Base-by-base conservation (phyloP, 257 asterid species). In the Jasminum sambac region DNA sequence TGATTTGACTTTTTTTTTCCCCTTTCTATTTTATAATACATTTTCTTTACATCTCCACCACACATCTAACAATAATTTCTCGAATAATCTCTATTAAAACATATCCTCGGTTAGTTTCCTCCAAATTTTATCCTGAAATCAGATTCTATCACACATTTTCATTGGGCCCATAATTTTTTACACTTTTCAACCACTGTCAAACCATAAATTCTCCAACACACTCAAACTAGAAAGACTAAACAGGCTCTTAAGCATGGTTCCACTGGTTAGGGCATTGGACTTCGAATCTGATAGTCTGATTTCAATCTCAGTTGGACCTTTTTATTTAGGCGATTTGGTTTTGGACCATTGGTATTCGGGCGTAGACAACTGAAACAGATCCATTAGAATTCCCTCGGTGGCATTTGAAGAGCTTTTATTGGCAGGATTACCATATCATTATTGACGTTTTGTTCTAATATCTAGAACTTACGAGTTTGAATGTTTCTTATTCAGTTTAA, bases 221-320 rank as follows among this genome's bases (percentile, higher is more conserved):
- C 36, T 30, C 36, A 30, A 30, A 30, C 36, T 30, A 30, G 36
- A 30, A 30, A 30, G 36, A 30, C 36, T 30, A 30, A 30, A 30
- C 2, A 30, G 36, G 36, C 36, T 30, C 36, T 52, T 52, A 2
- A 50, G n/a, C 41, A 19, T 25, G 61, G 67, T 70, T 70, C 21
- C 44, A 65, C 4, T 30, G 36, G 36, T 30, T 30, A 65, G 65
- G 77, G 64, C 72, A 72, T 65, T 52, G 64, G 63, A 52, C 41
- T 19, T 24, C 21, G 64, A 61, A 62, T 48, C 65, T 65, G 64
- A 57, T 64, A 52, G 52, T 43, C 69, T 4, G n/a, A 65, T 65
- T 52, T 64, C 26, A 37, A 48, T 37, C 57, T 50, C 19, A 23
- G 66, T 44, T 67, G 39, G 52, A 19, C 57, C 23, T 65, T 37